These are phyloP conservation scores for Neurospora tetrasperma DNA, from an alignment of 495 filamentous ascomycete genomes.

Conservation along the genomic window DNA sequence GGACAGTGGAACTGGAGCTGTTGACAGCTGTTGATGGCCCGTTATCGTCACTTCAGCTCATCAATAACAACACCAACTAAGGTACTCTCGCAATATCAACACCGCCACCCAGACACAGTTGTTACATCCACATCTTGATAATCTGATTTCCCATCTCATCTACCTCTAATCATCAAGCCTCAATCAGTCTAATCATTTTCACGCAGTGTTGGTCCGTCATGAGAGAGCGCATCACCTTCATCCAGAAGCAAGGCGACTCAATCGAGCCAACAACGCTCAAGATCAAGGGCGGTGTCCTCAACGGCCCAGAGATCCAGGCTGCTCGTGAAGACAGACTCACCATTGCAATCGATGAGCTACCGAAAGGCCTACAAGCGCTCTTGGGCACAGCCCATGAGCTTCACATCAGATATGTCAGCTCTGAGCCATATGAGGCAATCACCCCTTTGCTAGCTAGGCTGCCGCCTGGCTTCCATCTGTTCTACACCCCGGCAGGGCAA, in stretches of 20 bases:
- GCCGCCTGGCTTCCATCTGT: slow-evolving; percentile 74
- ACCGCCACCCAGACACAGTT: background rate
- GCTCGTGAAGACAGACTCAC: slow-evolving; percentile 76
- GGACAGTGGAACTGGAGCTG: background rate
- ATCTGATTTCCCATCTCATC: background rate
- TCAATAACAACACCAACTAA: background rate
- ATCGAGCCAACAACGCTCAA: slow-evolving; percentile 51
- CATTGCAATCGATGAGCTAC: slow-evolving; percentile 61
- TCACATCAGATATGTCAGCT: slow-evolving; percentile 69
- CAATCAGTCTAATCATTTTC: background rate
- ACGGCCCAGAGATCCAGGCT: slow-evolving; percentile 47
- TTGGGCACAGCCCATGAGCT: slow-evolving; percentile 61
- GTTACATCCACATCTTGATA: background rate
- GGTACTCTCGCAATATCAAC: background rate
- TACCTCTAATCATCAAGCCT: background rate
- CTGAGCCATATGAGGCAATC: slow-evolving; percentile 42
- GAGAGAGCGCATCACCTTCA: slow-evolving; percentile 77
- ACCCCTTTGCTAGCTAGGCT: slow-evolving; percentile 65
- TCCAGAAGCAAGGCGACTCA: slow-evolving; percentile 51
- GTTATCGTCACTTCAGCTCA: background rate
- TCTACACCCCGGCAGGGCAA: slow-evolving; percentile 51
- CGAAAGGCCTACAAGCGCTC: slow-evolving; percentile 52
- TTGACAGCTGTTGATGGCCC: slow-evolving; percentile 3
- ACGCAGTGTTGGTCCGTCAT: slow-evolving; percentile 33
- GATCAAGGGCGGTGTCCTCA: slow-evolving; percentile 39